phyloP scores from a whole-genome alignment of 225 moss, liverwort and hornwort genomes.

The Marchantia paleacea region DNA sequence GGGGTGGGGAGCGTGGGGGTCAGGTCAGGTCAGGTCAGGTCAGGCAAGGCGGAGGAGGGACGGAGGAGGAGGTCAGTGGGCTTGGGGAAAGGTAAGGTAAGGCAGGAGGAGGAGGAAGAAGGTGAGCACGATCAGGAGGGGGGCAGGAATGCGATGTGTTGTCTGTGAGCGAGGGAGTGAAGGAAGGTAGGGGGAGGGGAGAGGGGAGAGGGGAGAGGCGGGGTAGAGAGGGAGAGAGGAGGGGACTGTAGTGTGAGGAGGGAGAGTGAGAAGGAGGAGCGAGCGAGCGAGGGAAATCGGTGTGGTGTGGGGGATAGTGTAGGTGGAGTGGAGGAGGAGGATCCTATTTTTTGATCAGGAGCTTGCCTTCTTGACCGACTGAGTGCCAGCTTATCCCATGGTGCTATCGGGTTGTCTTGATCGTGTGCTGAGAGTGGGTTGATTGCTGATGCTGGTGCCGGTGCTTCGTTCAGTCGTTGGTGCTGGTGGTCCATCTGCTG shows the following conservation, averaged over 20 bases:
- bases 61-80: neutral
- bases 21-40: neutral
- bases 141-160: neutral
- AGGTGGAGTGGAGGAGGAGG: neutral
- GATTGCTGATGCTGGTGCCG: neutral
- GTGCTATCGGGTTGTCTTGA: conserved; percentile 11
- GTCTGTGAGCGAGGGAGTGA: neutral
- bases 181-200: neutral
- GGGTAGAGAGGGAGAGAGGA: too few species aligned
- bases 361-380: neutral
- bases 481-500: neutral
- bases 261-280: neutral
- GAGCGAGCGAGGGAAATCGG: neutral
- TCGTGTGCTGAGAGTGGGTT: conserved; percentile 12
- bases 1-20: neutral
- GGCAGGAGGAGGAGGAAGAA: conserved; percentile 11
- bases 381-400: conserved; percentile 12
- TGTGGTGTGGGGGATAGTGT: neutral
- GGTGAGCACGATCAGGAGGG: neutral
- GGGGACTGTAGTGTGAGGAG: too few species aligned
- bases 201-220: too few species aligned
- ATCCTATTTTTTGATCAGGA: conserved; percentile 15
- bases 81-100: conserved; percentile 2
- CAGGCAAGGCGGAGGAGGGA: neutral
- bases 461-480: conserved; percentile 5